A percentile compares a stretch with the other conserved stretches of the same genome.
phyloP scores from a whole-genome alignment of 2,329 filamentous ascomycete species.

The Aspergillus aculeatinus region DNA sequence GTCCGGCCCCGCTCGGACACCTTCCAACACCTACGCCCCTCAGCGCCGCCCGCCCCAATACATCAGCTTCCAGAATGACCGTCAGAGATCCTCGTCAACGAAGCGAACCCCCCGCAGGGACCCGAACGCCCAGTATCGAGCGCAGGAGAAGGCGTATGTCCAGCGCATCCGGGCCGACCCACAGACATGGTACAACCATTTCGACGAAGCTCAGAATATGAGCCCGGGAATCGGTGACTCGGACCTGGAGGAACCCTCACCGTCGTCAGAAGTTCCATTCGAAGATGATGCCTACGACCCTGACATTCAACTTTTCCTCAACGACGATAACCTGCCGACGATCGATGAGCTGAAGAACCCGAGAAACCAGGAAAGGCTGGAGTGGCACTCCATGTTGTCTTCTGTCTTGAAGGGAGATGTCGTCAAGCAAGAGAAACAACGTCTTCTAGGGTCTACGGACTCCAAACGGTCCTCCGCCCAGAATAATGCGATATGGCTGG shows the following conservation, averaged over 20 bases:
- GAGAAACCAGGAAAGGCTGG: slow-evolving; percentile 81
- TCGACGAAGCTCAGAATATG: slow-evolving; percentile 63
- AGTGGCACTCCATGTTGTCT: slow-evolving; percentile 98
- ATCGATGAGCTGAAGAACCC: slow-evolving; percentile 87
- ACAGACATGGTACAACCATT: slow-evolving; percentile 66
- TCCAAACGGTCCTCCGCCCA: slow-evolving; percentile 69
- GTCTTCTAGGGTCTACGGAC: slow-evolving; percentile 77
- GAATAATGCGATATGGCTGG: slow-evolving; percentile 79
- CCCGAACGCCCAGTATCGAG: slow-evolving; percentile 71
- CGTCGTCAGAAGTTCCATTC: slow-evolving; percentile 76
- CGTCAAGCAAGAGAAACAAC: slow-evolving; percentile 96
- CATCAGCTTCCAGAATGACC: slow-evolving; percentile 47
- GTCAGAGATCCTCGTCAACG: slow-evolving; percentile 57
- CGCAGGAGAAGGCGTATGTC: slow-evolving; percentile 92
- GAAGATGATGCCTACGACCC: slow-evolving; percentile 85
- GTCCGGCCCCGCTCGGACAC: slow-evolving; percentile 67
- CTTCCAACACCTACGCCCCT: slow-evolving; percentile 75
- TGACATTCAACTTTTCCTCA: slow-evolving; percentile 89
- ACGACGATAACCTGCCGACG: slow-evolving; percentile 83
- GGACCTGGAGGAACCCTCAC: slow-evolving; percentile 87
- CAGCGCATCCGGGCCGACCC: slow-evolving; percentile 84
- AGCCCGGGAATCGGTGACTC: slow-evolving; percentile 71
- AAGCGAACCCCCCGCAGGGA: slow-evolving; percentile 58
- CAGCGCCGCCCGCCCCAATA: slow-evolving; percentile 56
- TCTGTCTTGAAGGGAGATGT: slow-evolving; percentile 95